Evolutionary conservation across 2,329 filamentous ascomycete species (phyloP), one percentile per base, ranked within the genome.

Genomic region (Monosporascus sp.): DNA sequence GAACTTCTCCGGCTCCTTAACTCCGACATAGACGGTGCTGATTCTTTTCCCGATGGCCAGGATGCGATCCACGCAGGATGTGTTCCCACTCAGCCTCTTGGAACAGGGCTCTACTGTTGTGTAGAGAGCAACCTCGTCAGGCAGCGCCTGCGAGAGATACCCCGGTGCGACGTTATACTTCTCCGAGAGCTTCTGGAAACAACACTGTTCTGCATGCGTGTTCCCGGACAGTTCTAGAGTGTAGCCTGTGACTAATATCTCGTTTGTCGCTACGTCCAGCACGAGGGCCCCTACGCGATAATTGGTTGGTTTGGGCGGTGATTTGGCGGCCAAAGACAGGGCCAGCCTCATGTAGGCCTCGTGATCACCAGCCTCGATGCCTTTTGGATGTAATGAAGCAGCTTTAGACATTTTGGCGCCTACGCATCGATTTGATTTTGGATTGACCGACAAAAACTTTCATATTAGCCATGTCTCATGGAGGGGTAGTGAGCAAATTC

Each of bases 131-230:
- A 81, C 73, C 1, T 81, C 72, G 36, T 77, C 70, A 0, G 81
- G 77, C 7, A 87, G 63, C 15, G 76, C 70, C 18, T 73, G 64
- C 15, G 70, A 71, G 5, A 90, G 76, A 0, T 71, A 66, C 50
- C 82, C 80, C 58, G 88, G 84, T 0, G 76, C 54, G 0, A 78
- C 72, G 2, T 65, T 65, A 51, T 81, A 67, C 57, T 74, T 62
- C 47, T 73, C 63, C 1, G 82, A 75, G 15, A 85, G 79, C 69
- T 99, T 97, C 48, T 85, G 72, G 52, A 99, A 80, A 65, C 90
- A 96, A 70, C 88, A 93, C 73, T 99, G 91, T 68, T 99, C 94
- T 3, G 94, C 94, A 66, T 99, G 94, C 0, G 94, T 97, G 73
- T 99, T 99, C 42, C 93, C 94, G 0, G 84, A 79, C 4, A 92